Base-by-base conservation (phyloP, 2,329 filamentous ascomycete genomes). In the Arthrobotrys musiformis region DNA sequence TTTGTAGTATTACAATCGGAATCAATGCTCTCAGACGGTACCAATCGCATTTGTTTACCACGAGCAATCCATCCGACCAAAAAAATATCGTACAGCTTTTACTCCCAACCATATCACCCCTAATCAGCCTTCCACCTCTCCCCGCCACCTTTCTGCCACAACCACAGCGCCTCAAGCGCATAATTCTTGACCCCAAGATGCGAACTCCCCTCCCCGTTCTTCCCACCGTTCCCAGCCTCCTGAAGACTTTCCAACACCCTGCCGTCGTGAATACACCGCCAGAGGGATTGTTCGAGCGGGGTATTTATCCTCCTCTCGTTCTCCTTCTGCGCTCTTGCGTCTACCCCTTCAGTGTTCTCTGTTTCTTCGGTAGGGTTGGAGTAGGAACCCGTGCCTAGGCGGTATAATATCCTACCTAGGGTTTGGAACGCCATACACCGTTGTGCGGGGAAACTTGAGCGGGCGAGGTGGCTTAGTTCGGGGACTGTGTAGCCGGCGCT, bases 401-500 rank as follows among this genome's bases (percentile, higher is more conserved):
- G 87, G 82, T 92, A 98, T 15, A 98, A 83, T 4, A 98, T 88
- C 19, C 95, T 87, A 0, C 95, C 95, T 0, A 98, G 85, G 0
- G 94, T 94, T 84, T 97, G 94, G 83, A 93, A 97, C 0, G 95
- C 93, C 78, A 98, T 88, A 81, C 95, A 97, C 9, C 94, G 86
- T 85, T 99, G 95, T 0, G 92, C 91, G 0, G 95, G 89, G 19
- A 97, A 93, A 0, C 90, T 89, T 68, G 92, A 96, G 35, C 94
- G 88, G 3, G 93, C 90, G 1, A 97, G 87, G 33, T 91, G 89
- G 0, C 93, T 90, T 0, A 99, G 86, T 83, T 99, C 95, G 0
- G 90, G 89, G 30, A 99, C 88, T 0, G 95, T 98, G 84, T 99
- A 99, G 0, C 95, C 95, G 0, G 95, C 95, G 0, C 94, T 93